phyloP scores from a whole-genome alignment of 2,329 filamentous ascomycete species.

The Aureobasidium sp. region DNA sequence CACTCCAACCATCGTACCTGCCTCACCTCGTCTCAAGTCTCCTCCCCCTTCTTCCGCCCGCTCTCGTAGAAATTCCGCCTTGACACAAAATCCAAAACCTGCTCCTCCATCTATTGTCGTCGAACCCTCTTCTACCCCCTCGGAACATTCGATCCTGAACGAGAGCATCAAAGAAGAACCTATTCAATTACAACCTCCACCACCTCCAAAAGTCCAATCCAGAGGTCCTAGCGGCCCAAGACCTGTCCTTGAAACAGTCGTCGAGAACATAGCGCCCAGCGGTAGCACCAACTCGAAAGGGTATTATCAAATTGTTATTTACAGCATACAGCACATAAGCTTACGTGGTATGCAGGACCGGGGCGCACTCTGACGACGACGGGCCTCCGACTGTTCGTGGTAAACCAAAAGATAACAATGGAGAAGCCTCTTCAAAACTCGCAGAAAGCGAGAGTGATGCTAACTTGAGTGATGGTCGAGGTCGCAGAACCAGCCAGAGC shows the following conservation, averaged over 20 bases:
- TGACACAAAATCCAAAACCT: constrained; percentile 32
- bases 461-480: constrained; percentile 40
- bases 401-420: constrained; percentile 43
- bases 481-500: constrained; percentile 10
- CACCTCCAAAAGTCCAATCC: constrained; percentile 33
- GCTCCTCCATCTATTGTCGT: constrained; percentile 38
- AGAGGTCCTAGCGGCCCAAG: constrained; percentile 25
- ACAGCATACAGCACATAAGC: neutral
- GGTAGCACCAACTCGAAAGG: constrained; percentile 5
- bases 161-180: constrained; percentile 20
- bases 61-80: constrained; percentile 35
- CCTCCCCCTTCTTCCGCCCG: constrained; percentile 53
- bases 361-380: constrained; percentile 25
- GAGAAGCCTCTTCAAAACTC: constrained; percentile 22
- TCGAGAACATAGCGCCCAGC: constrained; percentile 15
- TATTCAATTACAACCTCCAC: constrained; percentile 24
- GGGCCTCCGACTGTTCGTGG: constrained; percentile 21
- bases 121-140: constrained; percentile 28
- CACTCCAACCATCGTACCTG: constrained; percentile 59
- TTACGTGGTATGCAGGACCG: constrained; percentile 2
- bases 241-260: constrained; percentile 56
- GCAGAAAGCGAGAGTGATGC: constrained; percentile 58
- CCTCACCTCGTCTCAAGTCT: constrained; percentile 69
- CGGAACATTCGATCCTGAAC: constrained; percentile 22
- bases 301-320: neutral